These are phyloP conservation scores for Sclerotinia glacialis DNA, from an alignment of 2,329 filamentous ascomycete genomes.

Conservation along the genomic window DNA sequence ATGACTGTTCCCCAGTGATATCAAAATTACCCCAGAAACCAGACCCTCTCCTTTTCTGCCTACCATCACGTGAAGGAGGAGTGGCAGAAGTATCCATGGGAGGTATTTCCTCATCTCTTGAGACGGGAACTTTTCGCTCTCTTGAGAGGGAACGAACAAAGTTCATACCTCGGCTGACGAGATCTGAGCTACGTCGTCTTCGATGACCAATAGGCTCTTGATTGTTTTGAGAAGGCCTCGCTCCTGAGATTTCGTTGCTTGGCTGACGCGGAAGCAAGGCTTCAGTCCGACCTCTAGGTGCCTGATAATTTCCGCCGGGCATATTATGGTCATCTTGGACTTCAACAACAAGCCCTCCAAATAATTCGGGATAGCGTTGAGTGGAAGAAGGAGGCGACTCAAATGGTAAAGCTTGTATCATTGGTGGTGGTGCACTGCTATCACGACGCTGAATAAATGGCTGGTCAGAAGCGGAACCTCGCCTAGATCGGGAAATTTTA, in stretches of 20 bases:
- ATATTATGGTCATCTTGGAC: slow-evolving; percentile 31
- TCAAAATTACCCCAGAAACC: slow-evolving; percentile 38
- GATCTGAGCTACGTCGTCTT: slow-evolving; percentile 41
- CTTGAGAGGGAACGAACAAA: slow-evolving; percentile 39
- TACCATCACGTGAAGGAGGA: slow-evolving; percentile 28
- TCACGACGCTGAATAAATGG: background rate
- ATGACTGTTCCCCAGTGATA: slow-evolving; percentile 2
- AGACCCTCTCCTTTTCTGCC: slow-evolving; percentile 43
- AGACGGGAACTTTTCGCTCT: slow-evolving; percentile 31
- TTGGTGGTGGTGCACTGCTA: slow-evolving; percentile 13
- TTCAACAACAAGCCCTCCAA: slow-evolving; percentile 39
- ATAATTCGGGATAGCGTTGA: slow-evolving; percentile 50
- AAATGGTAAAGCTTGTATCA: slow-evolving; percentile 27
- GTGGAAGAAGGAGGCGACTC: slow-evolving; percentile 52
- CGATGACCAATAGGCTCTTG: slow-evolving; percentile 3
- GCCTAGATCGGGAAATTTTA: background rate
- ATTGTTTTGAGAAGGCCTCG: slow-evolving; percentile 34
- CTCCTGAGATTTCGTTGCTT: slow-evolving; percentile 41
- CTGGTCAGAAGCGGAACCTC: slow-evolving; percentile 14
- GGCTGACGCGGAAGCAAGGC: slow-evolving; percentile 44
- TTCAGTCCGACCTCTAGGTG: slow-evolving; percentile 35
- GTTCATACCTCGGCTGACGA: slow-evolving; percentile 54
- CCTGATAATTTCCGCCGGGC: slow-evolving; percentile 35
- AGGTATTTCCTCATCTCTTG: slow-evolving; percentile 13
- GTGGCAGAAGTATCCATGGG: background rate